These are phyloP conservation scores for Trametes versicolor DNA, from an alignment of 1,284 basidiomycete species.

Conservation along the genomic window DNA sequence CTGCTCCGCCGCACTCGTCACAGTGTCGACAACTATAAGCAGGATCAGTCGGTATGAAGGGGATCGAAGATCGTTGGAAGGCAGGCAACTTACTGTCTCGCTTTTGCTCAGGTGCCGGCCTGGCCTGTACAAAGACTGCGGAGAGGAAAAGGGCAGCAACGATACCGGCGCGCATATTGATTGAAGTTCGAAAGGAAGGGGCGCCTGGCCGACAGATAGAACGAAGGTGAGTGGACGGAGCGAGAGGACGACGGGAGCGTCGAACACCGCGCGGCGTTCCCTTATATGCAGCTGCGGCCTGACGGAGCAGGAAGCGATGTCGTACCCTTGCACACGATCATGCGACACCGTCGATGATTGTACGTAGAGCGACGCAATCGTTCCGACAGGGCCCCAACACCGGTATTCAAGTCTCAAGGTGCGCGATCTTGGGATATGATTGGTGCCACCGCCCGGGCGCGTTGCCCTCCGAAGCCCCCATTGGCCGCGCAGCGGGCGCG, in stretches of 20 bases:
- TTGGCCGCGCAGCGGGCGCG: conserved; percentile 3
- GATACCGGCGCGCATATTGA: conserved; percentile 24
- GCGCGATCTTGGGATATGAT: background rate
- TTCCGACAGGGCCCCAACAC: background rate
- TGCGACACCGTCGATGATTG: conserved; percentile 1
- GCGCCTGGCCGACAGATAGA: conserved; percentile 19
- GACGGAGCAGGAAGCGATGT: background rate
- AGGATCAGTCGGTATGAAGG: no score
- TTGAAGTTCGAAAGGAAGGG: background rate
- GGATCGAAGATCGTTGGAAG: background rate
- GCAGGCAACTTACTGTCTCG: conserved; percentile 16
- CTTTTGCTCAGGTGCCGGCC: conserved; percentile 21
- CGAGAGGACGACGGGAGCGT: conserved; percentile 2
- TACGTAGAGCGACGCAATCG: background rate
- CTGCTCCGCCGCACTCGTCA: conserved; percentile 14
- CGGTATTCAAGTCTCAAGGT: background rate
- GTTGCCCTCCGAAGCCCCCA: background rate
- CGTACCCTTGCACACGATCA: conserved; percentile 1
- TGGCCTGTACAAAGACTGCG: conserved; percentile 17
- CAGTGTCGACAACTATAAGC: conserved; percentile 12
- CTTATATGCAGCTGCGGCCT: conserved; percentile 13
- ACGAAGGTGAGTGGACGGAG: conserved; percentile 9
- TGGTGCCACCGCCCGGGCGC: background rate
- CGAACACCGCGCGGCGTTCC: background rate
- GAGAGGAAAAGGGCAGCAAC: conserved; percentile 17